phyloP scores from a whole-genome alignment of 768 basidiomycete species.

The Auriscalpium microsporum region DNA sequence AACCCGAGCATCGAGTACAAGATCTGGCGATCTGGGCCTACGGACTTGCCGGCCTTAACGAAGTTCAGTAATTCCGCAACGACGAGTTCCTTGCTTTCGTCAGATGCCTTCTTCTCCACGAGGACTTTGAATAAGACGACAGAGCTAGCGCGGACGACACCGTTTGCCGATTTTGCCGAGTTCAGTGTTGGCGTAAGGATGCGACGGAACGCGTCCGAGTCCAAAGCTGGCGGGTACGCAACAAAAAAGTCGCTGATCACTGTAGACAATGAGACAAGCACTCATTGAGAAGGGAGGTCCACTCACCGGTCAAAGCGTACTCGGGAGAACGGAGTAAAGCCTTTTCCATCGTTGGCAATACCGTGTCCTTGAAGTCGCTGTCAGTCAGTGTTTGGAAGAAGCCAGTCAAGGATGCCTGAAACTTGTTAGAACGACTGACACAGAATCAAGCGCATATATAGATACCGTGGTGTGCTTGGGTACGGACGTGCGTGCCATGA shows the following conservation, averaged over 20 bases:
- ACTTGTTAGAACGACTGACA: background rate
- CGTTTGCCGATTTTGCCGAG: slow-evolving; percentile 68
- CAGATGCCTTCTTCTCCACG: slow-evolving; percentile 24
- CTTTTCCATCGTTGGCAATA: slow-evolving; percentile 75
- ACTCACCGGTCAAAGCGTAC: slow-evolving; percentile 53
- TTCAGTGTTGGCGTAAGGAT: slow-evolving; percentile 53
- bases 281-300: background rate
- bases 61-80: slow-evolving; percentile 63
- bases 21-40: slow-evolving; percentile 78
- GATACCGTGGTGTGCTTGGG: slow-evolving; percentile 51
- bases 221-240: slow-evolving; percentile 43
- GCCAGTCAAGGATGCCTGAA: slow-evolving; percentile 45
- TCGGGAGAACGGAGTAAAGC: slow-evolving; percentile 78
- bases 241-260: slow-evolving; percentile 52
- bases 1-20: slow-evolving; percentile 71
- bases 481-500: slow-evolving; percentile 60
- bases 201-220: slow-evolving; percentile 39
- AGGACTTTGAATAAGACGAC: slow-evolving; percentile 48
- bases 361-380: slow-evolving; percentile 40
- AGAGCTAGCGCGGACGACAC: slow-evolving; percentile 47
- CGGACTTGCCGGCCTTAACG: slow-evolving; percentile 77
- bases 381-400: slow-evolving; percentile 49
- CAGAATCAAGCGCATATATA: background rate
- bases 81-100: slow-evolving; percentile 35
- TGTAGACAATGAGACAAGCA: slow-evolving; percentile 19